Base-by-base conservation (phyloP, 805 yeast species). In the Candida loeiensis region DNA sequence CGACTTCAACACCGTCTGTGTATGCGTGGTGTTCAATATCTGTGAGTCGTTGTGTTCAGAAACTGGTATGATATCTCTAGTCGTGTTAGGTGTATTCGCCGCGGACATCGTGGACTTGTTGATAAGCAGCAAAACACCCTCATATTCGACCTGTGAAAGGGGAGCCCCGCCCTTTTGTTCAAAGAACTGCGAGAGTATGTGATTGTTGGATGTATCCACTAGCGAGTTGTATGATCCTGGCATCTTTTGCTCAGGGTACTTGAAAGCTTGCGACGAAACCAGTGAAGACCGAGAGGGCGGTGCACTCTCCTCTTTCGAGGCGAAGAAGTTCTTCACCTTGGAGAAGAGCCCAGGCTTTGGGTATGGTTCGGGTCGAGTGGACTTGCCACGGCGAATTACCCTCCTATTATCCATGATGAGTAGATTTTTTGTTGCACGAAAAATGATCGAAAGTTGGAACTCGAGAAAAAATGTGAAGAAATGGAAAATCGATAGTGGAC, bases 161-260 rank as follows among this genome's bases (percentile, higher is more conserved):
- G 91, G 88, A n/a, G 62, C 63, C 41, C 79, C 76, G n/a, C 95
- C 95, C 56, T 85, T 86, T 32, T 64, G 66, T n/a, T 70, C 69
- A 58, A 86, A 86, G 55, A 87, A 86, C 20, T 72, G 76, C 9
- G 88, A 82, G 35, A 86, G 61, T 22, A 76, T 72, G 21, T 75
- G 34, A 15, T 39, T 78, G 61, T 82, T 83, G 9, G 70, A 63
- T 13, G 63, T 45, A 37, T 21, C 44, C 25, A 36, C 44, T 42
- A 14, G 41, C 40, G 26, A 34, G 28, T n/a, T 40, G 36, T 28
- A 39, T 13, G 43, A 29, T 21, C 46, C 48, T 8, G 45, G 45
- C 16, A 45, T 36, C 24, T 40, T 41, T 22, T 43, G 28, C 32
- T 25, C 26, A n/a, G 41, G 27, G 31, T 24, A 15, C 35, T 24